Conservation (phyloP, 768 basidiomycete species). For the Tulasnella sp. region DNA sequence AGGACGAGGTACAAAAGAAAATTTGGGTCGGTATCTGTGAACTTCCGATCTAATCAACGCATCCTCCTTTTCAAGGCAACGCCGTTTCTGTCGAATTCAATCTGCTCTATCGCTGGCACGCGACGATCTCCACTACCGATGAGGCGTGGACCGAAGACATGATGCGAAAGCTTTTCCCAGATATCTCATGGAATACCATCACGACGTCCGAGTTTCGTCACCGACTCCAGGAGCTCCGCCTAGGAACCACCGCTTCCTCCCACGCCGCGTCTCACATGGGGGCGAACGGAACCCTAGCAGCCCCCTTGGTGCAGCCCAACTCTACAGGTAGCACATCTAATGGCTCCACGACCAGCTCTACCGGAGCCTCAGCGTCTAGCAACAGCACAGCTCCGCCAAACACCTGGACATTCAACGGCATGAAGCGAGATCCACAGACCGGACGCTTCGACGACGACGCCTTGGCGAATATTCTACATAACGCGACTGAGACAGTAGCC, state of each 20-base stretch:
- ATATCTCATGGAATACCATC: not conserved
- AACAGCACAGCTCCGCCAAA: conserved; percentile 20
- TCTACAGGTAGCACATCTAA: no score
- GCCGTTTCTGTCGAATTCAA: conserved; percentile 74
- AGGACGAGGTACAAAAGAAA: conserved; percentile 36
- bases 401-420: conserved; percentile 48
- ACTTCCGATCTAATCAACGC: no score
- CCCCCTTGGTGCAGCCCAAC: no score
- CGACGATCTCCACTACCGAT: conserved; percentile 46
- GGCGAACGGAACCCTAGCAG: not conserved
- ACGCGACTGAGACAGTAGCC: conserved; percentile 48
- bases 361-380: no score
- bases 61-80: conserved; percentile 43
- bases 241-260: not conserved
- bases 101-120: conserved; percentile 66
- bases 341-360: no score
- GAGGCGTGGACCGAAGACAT: conserved; percentile 44
- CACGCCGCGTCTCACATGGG: not conserved
- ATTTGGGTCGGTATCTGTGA: no score
- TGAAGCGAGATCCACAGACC: conserved; percentile 44
- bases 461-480: conserved; percentile 49
- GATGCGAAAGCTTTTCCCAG: conserved; percentile 28
- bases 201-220: conserved; percentile 1
- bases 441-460: conserved; percentile 54
- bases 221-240: not conserved